Percentiles rank a stretch among this genome's conserved stretches.
Conservation (phyloP, 176 grass and related monocot species). For the Triticum dicoccoides region DNA sequence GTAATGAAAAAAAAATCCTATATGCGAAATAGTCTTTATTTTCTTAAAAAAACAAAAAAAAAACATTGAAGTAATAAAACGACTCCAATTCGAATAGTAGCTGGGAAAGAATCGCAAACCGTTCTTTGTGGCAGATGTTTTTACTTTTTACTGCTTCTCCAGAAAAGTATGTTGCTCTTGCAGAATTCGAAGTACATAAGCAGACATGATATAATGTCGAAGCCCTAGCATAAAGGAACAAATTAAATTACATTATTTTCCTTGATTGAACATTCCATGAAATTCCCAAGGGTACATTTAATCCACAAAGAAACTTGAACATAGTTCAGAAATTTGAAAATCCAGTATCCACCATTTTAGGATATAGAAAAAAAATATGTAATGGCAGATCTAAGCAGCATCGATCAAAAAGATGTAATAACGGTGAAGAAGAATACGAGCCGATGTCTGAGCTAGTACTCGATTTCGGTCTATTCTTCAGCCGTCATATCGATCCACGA, state of each 20-base stretch:
- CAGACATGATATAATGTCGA: background rate
- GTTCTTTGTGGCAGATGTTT: no score
- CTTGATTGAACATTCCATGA: background rate
- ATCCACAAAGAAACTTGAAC: background rate
- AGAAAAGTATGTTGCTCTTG: no score
- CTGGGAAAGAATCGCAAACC: no score
- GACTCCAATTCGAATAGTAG: no score
- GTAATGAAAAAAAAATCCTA: no score
- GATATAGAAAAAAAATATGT: background rate
- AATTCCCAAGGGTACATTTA: background rate
- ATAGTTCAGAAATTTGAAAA: background rate
- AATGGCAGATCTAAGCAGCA: background rate
- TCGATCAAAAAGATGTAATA: no score
- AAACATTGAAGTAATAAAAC: no score
- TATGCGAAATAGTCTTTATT: no score
- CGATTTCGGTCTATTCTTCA: background rate
- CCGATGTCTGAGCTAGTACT: background rate
- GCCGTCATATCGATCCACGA: background rate
- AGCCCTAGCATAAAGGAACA: background rate
- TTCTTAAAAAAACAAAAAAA: no score
- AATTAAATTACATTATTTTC: background rate
- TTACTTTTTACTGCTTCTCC: no score
- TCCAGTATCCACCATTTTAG: background rate
- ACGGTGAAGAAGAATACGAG: background rate
- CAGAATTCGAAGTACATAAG: background rate